Percentiles rank a stretch among this genome's conserved stretches.
Evolutionary conservation across 805 yeast species (phyloP).

Genomic region (Metschnikowia reukaufii): DNA sequence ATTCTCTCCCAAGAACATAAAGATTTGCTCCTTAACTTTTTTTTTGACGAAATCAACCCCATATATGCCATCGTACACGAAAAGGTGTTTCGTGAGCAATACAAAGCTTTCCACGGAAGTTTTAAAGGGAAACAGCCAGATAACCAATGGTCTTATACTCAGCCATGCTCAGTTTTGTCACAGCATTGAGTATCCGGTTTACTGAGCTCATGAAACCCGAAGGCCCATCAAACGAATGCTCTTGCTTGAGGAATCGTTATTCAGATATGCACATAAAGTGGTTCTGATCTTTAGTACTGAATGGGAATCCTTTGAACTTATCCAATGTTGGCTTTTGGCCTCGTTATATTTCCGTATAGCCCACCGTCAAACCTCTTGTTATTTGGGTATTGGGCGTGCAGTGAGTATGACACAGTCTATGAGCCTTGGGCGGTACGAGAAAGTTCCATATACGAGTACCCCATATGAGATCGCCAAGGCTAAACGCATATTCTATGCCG

Average conservation of each 20-base stretch:
- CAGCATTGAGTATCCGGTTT: slow-evolving; percentile 53
- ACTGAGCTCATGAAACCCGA: slow-evolving; percentile 37
- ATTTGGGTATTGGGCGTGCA: slow-evolving; percentile 44
- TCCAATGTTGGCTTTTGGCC: slow-evolving; percentile 51
- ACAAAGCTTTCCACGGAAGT: slow-evolving; percentile 23
- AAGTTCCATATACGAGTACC: slow-evolving; percentile 22
- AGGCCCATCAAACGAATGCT: slow-evolving; percentile 25
- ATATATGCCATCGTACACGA: slow-evolving; percentile 54
- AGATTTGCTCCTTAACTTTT: slow-evolving; percentile 36
- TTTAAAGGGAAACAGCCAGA: slow-evolving; percentile 22
- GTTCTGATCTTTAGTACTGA: slow-evolving; percentile 44
- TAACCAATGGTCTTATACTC: slow-evolving; percentile 51
- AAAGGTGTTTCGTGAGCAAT: slow-evolving; percentile 52
- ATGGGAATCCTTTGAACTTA: slow-evolving; percentile 52
- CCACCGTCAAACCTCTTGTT: slow-evolving; percentile 47
- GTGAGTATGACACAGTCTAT: slow-evolving; percentile 44
- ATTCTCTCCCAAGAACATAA: slow-evolving; percentile 4
- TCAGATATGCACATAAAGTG: slow-evolving; percentile 40
- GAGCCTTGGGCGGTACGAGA: slow-evolving; percentile 37
- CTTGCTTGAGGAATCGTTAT: slow-evolving; percentile 42
- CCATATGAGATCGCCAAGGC: slow-evolving; percentile 48
- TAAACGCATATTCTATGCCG: slow-evolving; percentile 54
- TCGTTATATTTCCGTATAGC: slow-evolving; percentile 43
- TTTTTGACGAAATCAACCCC: slow-evolving; percentile 52
- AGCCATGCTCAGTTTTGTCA: slow-evolving; percentile 50